These are phyloP conservation scores for Pseudodiploospora longispora DNA, from an alignment of 2,329 filamentous ascomycete genomes.

Conservation along the genomic window DNA sequence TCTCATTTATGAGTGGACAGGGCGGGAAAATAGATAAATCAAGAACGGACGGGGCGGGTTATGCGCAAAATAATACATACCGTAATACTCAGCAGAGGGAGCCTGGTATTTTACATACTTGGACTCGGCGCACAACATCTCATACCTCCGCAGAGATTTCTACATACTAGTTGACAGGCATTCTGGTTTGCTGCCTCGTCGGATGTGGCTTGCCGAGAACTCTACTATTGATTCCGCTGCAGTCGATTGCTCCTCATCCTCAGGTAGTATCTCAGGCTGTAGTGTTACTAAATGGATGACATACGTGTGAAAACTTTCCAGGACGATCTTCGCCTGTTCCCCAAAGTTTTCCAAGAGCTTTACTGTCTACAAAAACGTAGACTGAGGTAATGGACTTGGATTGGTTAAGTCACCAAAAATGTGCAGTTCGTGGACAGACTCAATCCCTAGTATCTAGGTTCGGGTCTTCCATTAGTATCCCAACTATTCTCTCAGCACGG, in stretches of 20 bases:
- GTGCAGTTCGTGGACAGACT: conserved; percentile 63
- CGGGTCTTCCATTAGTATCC: not conserved
- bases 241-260: not conserved
- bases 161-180: conserved; percentile 44
- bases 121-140: conserved; percentile 35
- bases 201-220: not conserved
- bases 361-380: conserved; percentile 55
- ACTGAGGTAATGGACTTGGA: conserved; percentile 61
- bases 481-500: not conserved
- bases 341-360: conserved; percentile 49
- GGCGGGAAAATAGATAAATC: too few relatives aligned
- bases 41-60: too few relatives aligned
- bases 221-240: too few relatives aligned
- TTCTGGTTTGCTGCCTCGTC: conserved; percentile 18
- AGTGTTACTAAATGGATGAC: conserved; percentile 65
- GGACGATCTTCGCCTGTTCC: conserved; percentile 51
- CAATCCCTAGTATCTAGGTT: conserved; percentile 53
- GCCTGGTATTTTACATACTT: not conserved
- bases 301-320: conserved; percentile 64
- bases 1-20: too few relatives aligned
- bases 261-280: conserved; percentile 48
- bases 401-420: conserved; percentile 68
- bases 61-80: too few relatives aligned
- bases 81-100: too few relatives aligned
- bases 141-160: conserved; percentile 40